Percentiles rank a stretch among this genome's conserved stretches.
Conservation (phyloP, 371 early-diverging fungal species). For the Syncephalastrum monosporum region DNA sequence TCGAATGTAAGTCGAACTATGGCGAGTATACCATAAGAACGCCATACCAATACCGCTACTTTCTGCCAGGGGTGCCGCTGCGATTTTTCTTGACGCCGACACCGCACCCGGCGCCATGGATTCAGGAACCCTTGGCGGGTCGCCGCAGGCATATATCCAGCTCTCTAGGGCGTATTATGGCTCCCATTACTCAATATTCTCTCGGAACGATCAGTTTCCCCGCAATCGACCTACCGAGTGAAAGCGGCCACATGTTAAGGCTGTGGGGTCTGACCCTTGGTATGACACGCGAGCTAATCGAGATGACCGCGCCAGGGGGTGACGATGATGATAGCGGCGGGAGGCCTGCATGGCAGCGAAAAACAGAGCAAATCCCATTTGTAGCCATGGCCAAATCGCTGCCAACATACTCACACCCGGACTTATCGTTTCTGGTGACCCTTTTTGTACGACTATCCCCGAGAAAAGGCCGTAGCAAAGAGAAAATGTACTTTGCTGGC, state of each 20-base stretch:
- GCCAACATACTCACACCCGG: conserved; percentile 4
- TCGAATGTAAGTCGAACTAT: conserved; percentile 52
- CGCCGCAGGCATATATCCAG: conserved; percentile 7
- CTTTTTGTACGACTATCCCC: no score
- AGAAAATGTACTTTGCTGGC: no score
- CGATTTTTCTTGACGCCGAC: conserved; percentile 45
- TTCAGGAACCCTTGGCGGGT: conserved; percentile 31
- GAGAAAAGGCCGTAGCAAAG: no score
- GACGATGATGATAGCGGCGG: background rate
- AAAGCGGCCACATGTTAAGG: conserved; percentile 35
- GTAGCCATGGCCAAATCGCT: conserved; percentile 8
- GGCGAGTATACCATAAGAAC: no score
- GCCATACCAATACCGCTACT: background rate
- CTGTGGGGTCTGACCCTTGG: conserved; percentile 71
- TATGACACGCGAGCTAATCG: conserved; percentile 62
- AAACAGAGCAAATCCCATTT: conserved; percentile 6
- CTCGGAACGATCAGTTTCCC: conserved; percentile 36
- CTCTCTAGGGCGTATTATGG: conserved; percentile 19
- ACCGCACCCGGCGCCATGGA: conserved; percentile 29
- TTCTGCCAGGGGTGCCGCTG: conserved; percentile 44
- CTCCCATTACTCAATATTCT: conserved; percentile 7
- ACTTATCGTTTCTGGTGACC: background rate
- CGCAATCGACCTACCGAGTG: conserved; percentile 40
- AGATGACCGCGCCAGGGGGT: conserved; percentile 26
- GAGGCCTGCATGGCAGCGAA: conserved; percentile 26